Evolutionary conservation across 2,329 filamentous ascomycete genomes (phyloP), one percentile per base, ranked within the genome.

Genomic region (Thelonectria olida): DNA sequence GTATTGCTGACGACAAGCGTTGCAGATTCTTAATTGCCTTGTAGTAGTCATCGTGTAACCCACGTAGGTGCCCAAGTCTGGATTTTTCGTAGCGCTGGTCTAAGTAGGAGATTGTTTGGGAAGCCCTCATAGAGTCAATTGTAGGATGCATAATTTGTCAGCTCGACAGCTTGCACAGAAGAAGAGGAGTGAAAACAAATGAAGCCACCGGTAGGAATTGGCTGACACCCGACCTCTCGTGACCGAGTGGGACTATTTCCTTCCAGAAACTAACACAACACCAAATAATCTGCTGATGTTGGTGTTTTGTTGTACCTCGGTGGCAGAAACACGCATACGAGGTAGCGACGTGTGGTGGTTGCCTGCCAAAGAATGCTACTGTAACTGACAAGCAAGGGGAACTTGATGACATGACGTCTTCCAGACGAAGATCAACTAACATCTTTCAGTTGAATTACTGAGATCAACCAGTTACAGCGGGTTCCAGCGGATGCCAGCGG

Each of bases 221-320:
- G n/a, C 25, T 12, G 25, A 42, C 25, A 54, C 15, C 41, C 15
- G 28, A 20, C 20, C 38, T 59, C 56, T 55, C 54, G 55, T 55
- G 56, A 55, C 45, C 54, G 50, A 20, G 28, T 54, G 39, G 50
- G 20, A 57, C 28, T 31, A 51, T 54, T 47, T 58, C 22, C 61
- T 69, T 69, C 64, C 50, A 65, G 66, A 60, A 64, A 62, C 50
- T 25, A 17, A 39, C 61, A 59, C 54, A 39, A 27, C 52, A 38
- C 56, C 54, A 20, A 34, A 20, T 5, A 15, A 41, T 4, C 17
- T 41, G 7, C 38, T 41, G 38, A 41, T 41, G 15, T 20, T n/a
- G n/a, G 7, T 9, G 10, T 15, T 15, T 41, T 41, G n/a, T 17
- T 19, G 17, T 41, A 20, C 38, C 38, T 41, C 20, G 7, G 13